Percentiles rank a stretch among this genome's conserved stretches.
These are phyloP conservation scores for Starmera quercuum DNA, from an alignment of 805 yeast genomes.

Conservation along the genomic window DNA sequence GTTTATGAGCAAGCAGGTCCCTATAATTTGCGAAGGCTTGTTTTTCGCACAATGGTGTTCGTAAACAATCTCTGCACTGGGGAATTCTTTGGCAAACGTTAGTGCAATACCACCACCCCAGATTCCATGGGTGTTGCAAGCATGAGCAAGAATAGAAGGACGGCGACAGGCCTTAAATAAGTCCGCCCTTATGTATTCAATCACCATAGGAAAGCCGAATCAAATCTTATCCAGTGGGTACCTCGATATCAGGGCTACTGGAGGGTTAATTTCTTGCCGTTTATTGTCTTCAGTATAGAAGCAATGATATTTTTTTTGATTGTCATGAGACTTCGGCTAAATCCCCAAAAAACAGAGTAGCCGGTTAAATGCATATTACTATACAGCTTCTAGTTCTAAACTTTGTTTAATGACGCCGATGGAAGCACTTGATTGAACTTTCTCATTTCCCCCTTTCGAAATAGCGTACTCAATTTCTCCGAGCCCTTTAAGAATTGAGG, in stretches of 20 bases:
- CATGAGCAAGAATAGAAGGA: constrained; percentile 56
- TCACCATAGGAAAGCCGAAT: too few species aligned
- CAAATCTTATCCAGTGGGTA: constrained; percentile 1
- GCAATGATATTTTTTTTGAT: neutral
- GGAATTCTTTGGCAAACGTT: constrained; percentile 45
- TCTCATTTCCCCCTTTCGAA: constrained; percentile 87
- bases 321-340: neutral
- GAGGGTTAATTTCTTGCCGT: neutral
- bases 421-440: constrained; percentile 82
- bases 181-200: constrained; percentile 48
- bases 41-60: constrained; percentile 15
- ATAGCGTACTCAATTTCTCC: constrained; percentile 89
- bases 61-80: constrained; percentile 47
- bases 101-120: constrained; percentile 88
- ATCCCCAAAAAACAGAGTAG: neutral
- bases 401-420: constrained; percentile 72
- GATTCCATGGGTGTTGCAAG: constrained; percentile 69
- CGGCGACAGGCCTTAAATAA: constrained; percentile 31
- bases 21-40: constrained; percentile 34
- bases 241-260: neutral
- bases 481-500: constrained; percentile 58
- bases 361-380: neutral
- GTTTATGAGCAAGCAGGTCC: constrained; percentile 43
- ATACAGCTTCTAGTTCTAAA: constrained; percentile 24
- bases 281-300: too few species aligned